A percentile compares a stretch with the other conserved stretches of the same genome.
Evolutionary conservation across 75 land plant genomes (phyloP).

Genomic region (Gnetum montanum): DNA sequence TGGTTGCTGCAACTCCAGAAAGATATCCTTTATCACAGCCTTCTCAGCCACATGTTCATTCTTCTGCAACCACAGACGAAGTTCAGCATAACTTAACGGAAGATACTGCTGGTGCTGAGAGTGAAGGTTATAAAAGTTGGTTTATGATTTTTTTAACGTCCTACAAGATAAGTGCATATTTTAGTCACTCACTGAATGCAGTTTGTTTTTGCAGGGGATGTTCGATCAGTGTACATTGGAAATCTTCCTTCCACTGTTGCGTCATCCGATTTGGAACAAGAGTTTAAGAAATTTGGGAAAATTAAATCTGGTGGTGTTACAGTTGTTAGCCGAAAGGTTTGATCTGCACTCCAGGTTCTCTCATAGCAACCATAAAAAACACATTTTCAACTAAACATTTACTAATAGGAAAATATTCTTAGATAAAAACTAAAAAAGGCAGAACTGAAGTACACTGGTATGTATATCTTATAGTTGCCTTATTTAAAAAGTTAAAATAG

Average conservation of each 20-base stretch:
- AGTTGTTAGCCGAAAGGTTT: conserved; percentile 59
- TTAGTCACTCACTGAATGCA: too few relatives aligned
- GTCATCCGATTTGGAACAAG: conserved; percentile 44
- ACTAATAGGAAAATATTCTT: too few relatives aligned
- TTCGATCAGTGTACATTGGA: conserved; percentile 64
- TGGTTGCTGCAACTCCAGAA: conserved; percentile 18
- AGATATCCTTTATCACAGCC: conserved; percentile 15
- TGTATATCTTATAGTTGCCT: too few relatives aligned
- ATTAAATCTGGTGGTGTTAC: conserved; percentile 61
- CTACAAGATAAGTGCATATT: too few relatives aligned
- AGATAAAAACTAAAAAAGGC: too few relatives aligned
- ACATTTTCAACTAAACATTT: too few relatives aligned
- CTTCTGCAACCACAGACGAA: background rate
- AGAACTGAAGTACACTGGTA: too few relatives aligned
- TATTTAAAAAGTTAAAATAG: too few relatives aligned
- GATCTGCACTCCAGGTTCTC: background rate
- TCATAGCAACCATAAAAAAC: too few relatives aligned
- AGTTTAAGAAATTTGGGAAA: conserved; percentile 69
- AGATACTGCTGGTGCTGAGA: conserved; percentile 2
- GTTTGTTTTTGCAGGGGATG: too few relatives aligned
- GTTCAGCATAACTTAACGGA: background rate
- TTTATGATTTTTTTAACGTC: too few relatives aligned
- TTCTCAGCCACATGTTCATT: background rate
- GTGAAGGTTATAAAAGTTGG: background rate
- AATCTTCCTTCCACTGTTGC: conserved; percentile 56